Evolutionary conservation across 106 monocot genomes (phyloP).

Genomic region (Phalaenopsis aphrodite): DNA sequence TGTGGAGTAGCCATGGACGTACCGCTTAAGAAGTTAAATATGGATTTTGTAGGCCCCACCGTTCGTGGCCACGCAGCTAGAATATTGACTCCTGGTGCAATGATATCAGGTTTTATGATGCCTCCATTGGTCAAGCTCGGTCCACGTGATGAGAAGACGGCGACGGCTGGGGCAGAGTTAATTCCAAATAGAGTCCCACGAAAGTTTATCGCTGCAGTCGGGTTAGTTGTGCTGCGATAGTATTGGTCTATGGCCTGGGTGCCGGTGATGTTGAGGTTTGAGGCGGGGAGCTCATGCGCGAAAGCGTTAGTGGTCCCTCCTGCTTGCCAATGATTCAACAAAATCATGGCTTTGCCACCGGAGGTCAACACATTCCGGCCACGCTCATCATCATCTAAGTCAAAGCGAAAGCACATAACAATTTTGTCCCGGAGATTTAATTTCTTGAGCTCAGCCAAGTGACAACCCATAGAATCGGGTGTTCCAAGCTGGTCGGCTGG

Average conservation of each 20-base stretch:
- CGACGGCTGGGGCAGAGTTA: conserved; percentile 25
- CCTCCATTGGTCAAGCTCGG: conserved; percentile 25
- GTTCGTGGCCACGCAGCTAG: conserved; percentile 26
- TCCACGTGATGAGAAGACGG: conserved; percentile 32
- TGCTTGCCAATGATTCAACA: neutral
- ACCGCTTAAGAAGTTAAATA: conserved; percentile 28
- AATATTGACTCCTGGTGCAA: conserved; percentile 44
- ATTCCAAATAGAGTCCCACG: conserved; percentile 20
- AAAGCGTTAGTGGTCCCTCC: conserved; percentile 13
- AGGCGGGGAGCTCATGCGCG: conserved; percentile 28
- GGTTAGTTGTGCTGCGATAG: conserved; percentile 6
- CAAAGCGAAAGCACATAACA: conserved; percentile 8
- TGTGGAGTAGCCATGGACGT: conserved; percentile 49
- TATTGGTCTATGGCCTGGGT: conserved; percentile 10
- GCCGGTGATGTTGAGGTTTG: conserved; percentile 14
- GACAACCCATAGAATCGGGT: neutral
- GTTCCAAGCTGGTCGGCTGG: neutral
- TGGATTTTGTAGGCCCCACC: conserved; percentile 16
- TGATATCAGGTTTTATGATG: conserved; percentile 36
- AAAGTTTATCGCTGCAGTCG: conserved; percentile 27
- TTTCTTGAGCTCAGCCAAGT: neutral
- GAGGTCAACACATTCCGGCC: neutral
- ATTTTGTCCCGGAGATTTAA: conserved; percentile 7
- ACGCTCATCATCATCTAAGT: neutral
- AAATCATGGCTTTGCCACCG: conserved; percentile 20